Conservation (phyloP, 345 rosid species). For the Sisymbrium irio region DNA sequence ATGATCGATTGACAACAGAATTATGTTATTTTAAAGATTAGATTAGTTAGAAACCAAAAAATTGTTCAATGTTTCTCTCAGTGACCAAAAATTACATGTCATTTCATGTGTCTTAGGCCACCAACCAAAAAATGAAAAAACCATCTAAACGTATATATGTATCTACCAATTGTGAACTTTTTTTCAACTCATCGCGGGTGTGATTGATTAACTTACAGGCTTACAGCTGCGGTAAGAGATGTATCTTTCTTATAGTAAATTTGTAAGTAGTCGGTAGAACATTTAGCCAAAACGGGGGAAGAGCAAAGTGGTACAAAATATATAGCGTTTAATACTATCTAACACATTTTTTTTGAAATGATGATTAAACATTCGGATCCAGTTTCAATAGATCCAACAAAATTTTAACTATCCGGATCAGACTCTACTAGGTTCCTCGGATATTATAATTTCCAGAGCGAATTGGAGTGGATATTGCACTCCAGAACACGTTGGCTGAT, state of each 20-base stretch:
- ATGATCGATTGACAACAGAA: neutral
- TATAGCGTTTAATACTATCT: no score
- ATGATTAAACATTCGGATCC: no score
- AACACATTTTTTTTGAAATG: no score
- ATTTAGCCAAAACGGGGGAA: neutral
- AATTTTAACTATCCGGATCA: no score
- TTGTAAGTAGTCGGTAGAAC: neutral
- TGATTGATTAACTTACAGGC: neutral
- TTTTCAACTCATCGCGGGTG: neutral
- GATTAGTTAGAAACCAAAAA: neutral
- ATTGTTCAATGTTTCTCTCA: neutral
- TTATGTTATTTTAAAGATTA: neutral
- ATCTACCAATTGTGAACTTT: neutral
- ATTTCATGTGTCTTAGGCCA: constrained; percentile 7
- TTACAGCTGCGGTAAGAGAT: neutral
- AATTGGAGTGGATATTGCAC: no score
- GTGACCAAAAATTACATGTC: neutral
- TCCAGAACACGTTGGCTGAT: no score
- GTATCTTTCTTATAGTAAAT: neutral
- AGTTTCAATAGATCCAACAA: no score
- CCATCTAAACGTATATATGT: neutral
- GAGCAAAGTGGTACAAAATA: neutral
- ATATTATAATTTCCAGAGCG: no score
- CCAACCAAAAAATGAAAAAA: neutral
- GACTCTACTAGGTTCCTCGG: no score